phyloP scores from a whole-genome alignment of 1,139 yeast genomes.

The Kodamaea derodonti region DNA sequence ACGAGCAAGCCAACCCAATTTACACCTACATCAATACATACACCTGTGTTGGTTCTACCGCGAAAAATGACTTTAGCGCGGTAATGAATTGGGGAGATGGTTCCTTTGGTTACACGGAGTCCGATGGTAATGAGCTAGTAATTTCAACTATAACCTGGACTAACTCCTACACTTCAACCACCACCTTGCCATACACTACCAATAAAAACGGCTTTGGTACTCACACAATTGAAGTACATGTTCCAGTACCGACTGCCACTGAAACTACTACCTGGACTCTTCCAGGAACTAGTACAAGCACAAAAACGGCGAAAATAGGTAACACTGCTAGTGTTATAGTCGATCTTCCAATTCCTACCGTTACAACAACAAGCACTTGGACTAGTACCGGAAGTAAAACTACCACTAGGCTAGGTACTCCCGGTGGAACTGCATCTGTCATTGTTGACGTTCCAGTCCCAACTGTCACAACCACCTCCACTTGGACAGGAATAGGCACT shows the following conservation, averaged over 20 bases:
- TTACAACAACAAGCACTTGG: conserved; percentile 5
- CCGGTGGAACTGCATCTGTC: conserved; percentile 6
- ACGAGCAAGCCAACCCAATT: conserved; percentile 4
- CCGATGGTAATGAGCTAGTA: conserved; percentile 11
- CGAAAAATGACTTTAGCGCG: too few relatives aligned
- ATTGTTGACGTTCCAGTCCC: conserved; percentile 8
- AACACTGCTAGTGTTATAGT: conserved; percentile 11
- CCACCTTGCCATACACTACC: conserved; percentile 6
- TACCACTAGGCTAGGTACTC: conserved; percentile 2
- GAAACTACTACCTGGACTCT: conserved; percentile 13
- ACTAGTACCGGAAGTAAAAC: conserved; percentile 7
- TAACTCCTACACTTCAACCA: conserved; percentile 5
- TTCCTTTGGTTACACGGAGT: conserved; percentile 7
- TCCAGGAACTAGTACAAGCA: conserved; percentile 8
- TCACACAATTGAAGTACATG: conserved; percentile 9
- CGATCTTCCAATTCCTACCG: conserved; percentile 10
- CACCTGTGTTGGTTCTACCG: too few relatives aligned
- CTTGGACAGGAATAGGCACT: conserved; percentile 2
- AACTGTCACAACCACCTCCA: conserved; percentile 9
- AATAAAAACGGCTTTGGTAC: conserved; percentile 8
- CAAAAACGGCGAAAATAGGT: conserved; percentile 8
- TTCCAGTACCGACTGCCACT: conserved; percentile 6
- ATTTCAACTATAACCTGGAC: conserved; percentile 9
- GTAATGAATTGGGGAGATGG: too few relatives aligned
- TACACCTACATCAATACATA: too few relatives aligned